Evolutionary conservation across 371 early-diverging fungal genomes (phyloP), one percentile per base, ranked within the genome.

Genomic region (Rhizopus stolonifer): DNA sequence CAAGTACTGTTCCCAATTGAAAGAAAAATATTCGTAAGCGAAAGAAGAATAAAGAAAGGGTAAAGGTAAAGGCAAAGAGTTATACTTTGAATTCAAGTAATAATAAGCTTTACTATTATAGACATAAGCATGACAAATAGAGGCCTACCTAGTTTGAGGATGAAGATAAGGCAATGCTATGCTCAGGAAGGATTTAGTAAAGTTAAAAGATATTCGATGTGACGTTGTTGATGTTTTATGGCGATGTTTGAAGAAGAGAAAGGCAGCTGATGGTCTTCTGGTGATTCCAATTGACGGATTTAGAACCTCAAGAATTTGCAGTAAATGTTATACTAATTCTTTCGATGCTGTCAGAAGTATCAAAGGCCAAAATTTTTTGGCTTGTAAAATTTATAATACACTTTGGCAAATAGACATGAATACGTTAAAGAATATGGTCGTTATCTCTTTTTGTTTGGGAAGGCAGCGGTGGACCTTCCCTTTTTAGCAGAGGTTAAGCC

Each of bases 391-490:
- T 3, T 40, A 38, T 26, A 42, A 26, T 29, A 36, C 15, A 15
- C 3, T 29, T 29, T 57, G 57, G 57, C 33, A 57, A 14, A 17
- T 50, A n/a, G n/a, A n/a, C n/a, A n/a, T n/a, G n/a, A n/a, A n/a
- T n/a, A n/a, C n/a, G n/a, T n/a, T n/a, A 56, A 45, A 29, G 49
- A 56, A 56, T 49, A 36, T 1, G 43, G 8, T 3, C 15, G 2
- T 44, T 45, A n/a, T 29, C 49, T 4, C 10, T 23, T 11, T 15
- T 6, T 17, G 42, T 48, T 11, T 56, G 36, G 50, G 15, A 34
- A 11, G 36, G 29, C 15, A 10, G 21, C 10, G 49, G 32, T 24
- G n/a, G n/a, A 24, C 49, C 11, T 7, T 29, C 29, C 11, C 9
- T 11, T 11, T 29, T 29, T 29, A n/a, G n/a, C n/a, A n/a, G n/a